Percentiles rank a stretch among this genome's conserved stretches.
These are phyloP conservation scores for Lavandula angustifolia DNA, from an alignment of 257 asterid genomes.

Conservation along the genomic window DNA sequence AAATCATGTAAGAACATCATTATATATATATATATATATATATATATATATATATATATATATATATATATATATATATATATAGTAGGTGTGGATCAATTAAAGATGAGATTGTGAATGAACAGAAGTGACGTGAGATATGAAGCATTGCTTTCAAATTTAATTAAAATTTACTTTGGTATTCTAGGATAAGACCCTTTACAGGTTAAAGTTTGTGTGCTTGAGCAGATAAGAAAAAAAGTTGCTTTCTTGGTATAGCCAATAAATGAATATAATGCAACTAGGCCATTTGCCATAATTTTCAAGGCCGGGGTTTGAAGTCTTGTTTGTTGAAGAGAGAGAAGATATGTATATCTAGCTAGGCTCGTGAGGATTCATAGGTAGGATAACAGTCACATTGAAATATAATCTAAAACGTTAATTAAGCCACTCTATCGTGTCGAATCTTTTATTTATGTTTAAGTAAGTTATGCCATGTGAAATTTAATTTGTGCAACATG, in stretches of 20 bases:
- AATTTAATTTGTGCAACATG: too few species aligned
- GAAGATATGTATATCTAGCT: not conserved
- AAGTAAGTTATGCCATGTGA: too few species aligned
- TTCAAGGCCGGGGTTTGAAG: not conserved
- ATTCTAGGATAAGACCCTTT: conserved; percentile 33
- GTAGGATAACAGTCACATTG: too few species aligned
- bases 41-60: too few species aligned
- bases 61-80: conserved; percentile 19
- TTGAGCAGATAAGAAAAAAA: conserved; percentile 23
- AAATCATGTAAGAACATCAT: too few species aligned
- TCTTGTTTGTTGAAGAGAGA: not conserved
- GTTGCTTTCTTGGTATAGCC: conserved; percentile 33
- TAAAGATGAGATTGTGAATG: not conserved
- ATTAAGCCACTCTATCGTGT: too few species aligned
- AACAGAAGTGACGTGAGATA: conserved; percentile 28
- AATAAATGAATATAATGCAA: conserved; percentile 41
- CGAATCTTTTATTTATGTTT: too few species aligned
- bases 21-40: too few species aligned
- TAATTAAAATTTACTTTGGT: conserved; percentile 13
- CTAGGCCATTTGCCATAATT: conserved; percentile 34
- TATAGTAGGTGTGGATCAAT: not conserved
- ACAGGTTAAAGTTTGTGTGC: conserved; percentile 28
- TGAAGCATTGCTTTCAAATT: conserved; percentile 31
- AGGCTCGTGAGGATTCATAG: conserved; percentile 27
- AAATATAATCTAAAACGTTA: too few species aligned